Base-by-base conservation (phyloP, 2,329 filamentous ascomycete genomes). In the Magnaporthales sp. region DNA sequence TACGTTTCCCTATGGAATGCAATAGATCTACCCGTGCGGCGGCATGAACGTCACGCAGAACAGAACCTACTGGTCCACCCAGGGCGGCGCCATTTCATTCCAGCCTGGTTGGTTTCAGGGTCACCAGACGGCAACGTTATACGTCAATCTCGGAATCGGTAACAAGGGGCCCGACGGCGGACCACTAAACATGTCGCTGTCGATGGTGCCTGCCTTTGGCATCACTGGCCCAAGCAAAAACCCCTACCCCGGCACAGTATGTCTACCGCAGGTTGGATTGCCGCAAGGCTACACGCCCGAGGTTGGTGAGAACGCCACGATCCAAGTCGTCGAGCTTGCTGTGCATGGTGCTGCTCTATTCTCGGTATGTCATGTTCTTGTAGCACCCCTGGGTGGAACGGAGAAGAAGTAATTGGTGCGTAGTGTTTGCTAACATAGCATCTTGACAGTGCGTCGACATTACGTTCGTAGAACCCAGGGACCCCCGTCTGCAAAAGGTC, bases 101-200 rank as follows among this genome's bases (percentile, higher is more conserved):
- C 94, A 98, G 75, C 95, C 95, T 0, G 95, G 94, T 73, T 98
- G 95, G 95, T 97, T 97, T 81, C 88, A 89, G 67, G 95, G 95
- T 70, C 95, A 98, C 77, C 77, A 85, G 46, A 89, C 87, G 6
- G 94, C 93, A 22, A 86, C 92, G 72, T 84, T 97, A 75, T 97
- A 96, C 80, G 82, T 98, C 79, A 98, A 98, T 80, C 83, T 98
- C 66, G 95, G 95, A 70, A 87, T 93, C 70, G 92, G 91, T 70
- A 92, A 84, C 38, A 82, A 84, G 10, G 86, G 85, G 0, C 86
- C 87, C 19, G 82, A 84, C 68, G 73, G 77, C 67, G 87, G 90
- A 8, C 94, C 95, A 0, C 77, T 79, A 7, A 98, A 98, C 82
- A 96, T 96, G 89, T 96, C 92, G 70, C 87, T 90, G 75, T 82